Evolutionary conservation across 345 rosid genomes (phyloP).

Genomic region (Eucalyptus caleyi): DNA sequence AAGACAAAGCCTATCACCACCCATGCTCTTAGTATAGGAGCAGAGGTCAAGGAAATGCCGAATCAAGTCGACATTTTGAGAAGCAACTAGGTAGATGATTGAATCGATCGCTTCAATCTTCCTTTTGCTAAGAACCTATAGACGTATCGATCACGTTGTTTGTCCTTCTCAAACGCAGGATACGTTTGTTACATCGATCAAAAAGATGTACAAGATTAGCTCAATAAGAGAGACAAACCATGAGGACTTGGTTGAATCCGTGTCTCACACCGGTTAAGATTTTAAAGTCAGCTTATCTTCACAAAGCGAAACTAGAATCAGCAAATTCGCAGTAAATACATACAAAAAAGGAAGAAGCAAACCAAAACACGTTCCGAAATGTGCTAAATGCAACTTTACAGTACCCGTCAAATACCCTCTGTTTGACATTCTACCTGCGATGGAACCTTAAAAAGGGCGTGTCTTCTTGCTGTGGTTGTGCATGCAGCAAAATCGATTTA

Average conservation of each 20-base stretch:
- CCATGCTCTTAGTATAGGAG: background rate
- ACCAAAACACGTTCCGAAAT: background rate
- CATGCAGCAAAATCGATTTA: background rate
- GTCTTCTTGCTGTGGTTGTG: background rate
- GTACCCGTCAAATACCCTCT: background rate
- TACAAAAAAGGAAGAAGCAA: background rate
- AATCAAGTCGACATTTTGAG: background rate
- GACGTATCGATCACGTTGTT: background rate
- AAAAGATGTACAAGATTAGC: background rate
- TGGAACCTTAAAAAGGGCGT: background rate
- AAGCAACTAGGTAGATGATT: background rate
- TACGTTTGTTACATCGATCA: background rate
- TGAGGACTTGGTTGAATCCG: background rate
- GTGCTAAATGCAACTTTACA: background rate
- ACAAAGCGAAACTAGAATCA: background rate
- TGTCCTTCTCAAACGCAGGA: background rate
- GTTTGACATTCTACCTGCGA: background rate
- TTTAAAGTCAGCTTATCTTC: background rate
- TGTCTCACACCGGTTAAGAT: background rate
- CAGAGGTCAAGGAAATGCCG: background rate
- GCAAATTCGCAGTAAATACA: background rate
- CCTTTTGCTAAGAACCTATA: background rate
- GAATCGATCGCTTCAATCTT: background rate
- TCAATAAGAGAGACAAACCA: background rate
- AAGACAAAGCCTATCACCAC: background rate